A percentile compares a stretch with the other conserved stretches of the same genome.
phyloP scores from a whole-genome alignment of 208 protist species.

The Endotrypanum monterogeii region DNA sequence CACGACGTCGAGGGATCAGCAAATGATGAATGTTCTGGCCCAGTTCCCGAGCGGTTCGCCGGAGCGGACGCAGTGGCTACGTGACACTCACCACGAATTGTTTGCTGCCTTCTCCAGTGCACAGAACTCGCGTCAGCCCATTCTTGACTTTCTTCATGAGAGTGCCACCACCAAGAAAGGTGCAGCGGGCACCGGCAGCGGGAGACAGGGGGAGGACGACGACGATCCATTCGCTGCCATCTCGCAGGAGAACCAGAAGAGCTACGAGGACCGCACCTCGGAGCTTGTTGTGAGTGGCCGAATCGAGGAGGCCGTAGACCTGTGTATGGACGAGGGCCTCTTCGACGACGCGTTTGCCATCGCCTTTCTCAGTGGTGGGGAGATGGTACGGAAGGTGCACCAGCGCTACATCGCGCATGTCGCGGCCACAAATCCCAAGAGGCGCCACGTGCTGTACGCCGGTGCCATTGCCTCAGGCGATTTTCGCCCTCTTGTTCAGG shows the following conservation, averaged over 20 bases:
- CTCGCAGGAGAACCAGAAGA: constrained; percentile 59
- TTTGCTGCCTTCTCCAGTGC: constrained; percentile 65
- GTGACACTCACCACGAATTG: constrained; percentile 40
- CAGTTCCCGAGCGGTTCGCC: constrained; percentile 34
- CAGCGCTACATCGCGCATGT: constrained; percentile 57
- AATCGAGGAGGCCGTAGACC: constrained; percentile 71
- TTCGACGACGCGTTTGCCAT: constrained; percentile 84
- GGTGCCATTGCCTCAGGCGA: constrained; percentile 70
- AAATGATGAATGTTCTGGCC: constrained; percentile 27
- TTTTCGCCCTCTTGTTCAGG: constrained; percentile 51
- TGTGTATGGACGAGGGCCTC: constrained; percentile 60
- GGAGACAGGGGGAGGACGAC: constrained; percentile 28
- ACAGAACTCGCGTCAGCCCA: constrained; percentile 56
- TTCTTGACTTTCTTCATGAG: constrained; percentile 60
- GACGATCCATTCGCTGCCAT: constrained; percentile 74
- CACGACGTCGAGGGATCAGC: constrained; percentile 29
- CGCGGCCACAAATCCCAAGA: constrained; percentile 35
- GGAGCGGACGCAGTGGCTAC: constrained; percentile 71
- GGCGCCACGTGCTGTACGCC: constrained; percentile 69
- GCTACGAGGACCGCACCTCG: constrained; percentile 62
- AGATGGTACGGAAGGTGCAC: constrained; percentile 61
- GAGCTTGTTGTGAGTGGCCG: constrained; percentile 62
- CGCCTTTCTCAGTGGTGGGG: constrained; percentile 66
- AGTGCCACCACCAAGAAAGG: constrained; percentile 2
- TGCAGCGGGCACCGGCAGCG: constrained; percentile 7